Percentiles rank a stretch among this genome's conserved stretches.
phyloP scores from a whole-genome alignment of 2,329 filamentous ascomycete genomes.

The Ophiocordyceps polyrhachis-furcata region DNA sequence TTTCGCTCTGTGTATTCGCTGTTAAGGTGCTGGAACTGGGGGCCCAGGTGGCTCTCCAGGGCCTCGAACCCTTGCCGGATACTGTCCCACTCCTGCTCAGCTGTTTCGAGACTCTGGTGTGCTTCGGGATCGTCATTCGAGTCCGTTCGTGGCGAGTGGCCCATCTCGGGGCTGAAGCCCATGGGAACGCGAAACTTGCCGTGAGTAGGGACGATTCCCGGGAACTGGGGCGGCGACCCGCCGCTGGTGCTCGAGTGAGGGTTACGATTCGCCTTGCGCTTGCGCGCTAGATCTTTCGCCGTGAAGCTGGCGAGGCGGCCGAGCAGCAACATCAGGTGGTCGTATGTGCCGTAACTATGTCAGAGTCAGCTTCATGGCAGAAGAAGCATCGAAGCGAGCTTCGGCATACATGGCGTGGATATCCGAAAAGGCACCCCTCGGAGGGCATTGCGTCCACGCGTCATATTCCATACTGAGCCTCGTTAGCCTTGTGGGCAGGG shows the following conservation, averaged over 20 bases:
- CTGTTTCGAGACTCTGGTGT: slow-evolving; percentile 45
- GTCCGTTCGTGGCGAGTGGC: slow-evolving; percentile 23
- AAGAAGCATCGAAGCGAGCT: neutral
- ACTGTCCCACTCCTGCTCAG: slow-evolving; percentile 58
- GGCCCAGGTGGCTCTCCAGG: slow-evolving; percentile 46
- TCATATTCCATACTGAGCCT: slow-evolving; percentile 52
- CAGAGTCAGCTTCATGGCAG: slow-evolving; percentile 7
- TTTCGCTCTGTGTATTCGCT: slow-evolving; percentile 43
- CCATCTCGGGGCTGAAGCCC: slow-evolving; percentile 33
- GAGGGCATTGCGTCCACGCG: slow-evolving; percentile 73
- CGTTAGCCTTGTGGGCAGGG: slow-evolving; percentile 6
- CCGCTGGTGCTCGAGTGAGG: slow-evolving; percentile 11
- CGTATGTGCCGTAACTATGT: slow-evolving; percentile 63
- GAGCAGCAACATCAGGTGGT: slow-evolving; percentile 69
- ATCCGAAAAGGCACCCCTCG: slow-evolving; percentile 60
- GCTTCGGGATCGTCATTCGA: slow-evolving; percentile 36
- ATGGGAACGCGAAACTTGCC: slow-evolving; percentile 30
- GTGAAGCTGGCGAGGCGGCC: slow-evolving; percentile 65
- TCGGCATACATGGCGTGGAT: slow-evolving; percentile 48
- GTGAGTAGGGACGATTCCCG: slow-evolving; percentile 35
- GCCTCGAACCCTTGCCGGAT: slow-evolving; percentile 54
- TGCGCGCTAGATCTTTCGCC: slow-evolving; percentile 58
- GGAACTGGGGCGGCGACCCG: slow-evolving; percentile 26
- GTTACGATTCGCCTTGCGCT: slow-evolving; percentile 39
- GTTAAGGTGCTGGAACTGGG: slow-evolving; percentile 58